These are phyloP conservation scores for Aspergillus avenaceus DNA, from an alignment of 495 filamentous ascomycete genomes.

Conservation along the genomic window DNA sequence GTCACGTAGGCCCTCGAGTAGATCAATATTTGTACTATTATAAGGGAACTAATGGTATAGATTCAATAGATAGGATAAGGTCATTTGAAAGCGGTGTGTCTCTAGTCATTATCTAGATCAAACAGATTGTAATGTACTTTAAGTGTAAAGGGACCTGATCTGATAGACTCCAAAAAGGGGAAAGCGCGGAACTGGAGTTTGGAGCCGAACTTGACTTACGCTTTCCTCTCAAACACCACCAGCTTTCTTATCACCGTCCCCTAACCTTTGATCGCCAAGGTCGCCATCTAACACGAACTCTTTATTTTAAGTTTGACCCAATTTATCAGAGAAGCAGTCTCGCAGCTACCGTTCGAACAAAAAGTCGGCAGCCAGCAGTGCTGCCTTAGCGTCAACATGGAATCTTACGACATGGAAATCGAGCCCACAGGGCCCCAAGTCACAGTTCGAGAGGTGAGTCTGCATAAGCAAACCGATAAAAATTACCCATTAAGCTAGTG, in stretches of 20 bases:
- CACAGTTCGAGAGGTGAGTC: conserved; percentile 63
- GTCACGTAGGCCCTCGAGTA: too few species aligned
- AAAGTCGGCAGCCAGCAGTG: conserved; percentile 22
- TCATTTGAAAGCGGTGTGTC: too few species aligned
- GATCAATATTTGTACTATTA: too few species aligned
- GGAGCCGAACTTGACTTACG: neutral
- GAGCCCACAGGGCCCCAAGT: conserved; percentile 64
- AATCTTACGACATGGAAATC: conserved; percentile 67
- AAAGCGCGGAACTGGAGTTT: neutral
- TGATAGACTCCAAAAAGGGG: neutral
- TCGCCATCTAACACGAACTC: neutral
- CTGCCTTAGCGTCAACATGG: conserved; percentile 45
- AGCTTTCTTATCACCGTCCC: neutral
- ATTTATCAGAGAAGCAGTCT: too few species aligned
- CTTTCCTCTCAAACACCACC: neutral
- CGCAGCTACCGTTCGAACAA: neutral
- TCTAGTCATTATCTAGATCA: too few species aligned
- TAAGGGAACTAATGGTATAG: too few species aligned
- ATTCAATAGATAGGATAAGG: too few species aligned
- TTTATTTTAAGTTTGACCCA: neutral
- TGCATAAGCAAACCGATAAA: neutral
- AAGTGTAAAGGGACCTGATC: too few species aligned
- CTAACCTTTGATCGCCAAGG: neutral
- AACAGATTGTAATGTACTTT: too few species aligned
- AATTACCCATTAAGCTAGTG: neutral